Base-by-base conservation (phyloP, 2,329 filamentous ascomycete species). In the Boeremia exigua region DNA sequence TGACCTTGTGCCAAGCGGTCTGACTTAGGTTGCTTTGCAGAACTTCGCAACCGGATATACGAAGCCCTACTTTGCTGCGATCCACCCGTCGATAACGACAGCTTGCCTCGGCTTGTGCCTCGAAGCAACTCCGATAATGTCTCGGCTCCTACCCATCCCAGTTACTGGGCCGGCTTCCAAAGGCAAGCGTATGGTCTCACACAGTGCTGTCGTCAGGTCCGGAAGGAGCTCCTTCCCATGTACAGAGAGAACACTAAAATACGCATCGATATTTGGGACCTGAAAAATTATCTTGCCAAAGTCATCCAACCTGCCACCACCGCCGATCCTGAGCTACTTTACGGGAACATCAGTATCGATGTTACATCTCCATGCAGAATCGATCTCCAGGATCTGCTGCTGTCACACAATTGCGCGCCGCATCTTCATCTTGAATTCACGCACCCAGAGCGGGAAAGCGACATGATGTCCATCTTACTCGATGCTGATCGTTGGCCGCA, bases 271-370 rank as follows among this genome's bases (percentile, higher is more conserved):
- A 37, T 47, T 15, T 8, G 14, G 3, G 32, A 47, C n/a, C 19
- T 47, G 8, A 19, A 34, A 6, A 1, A 29, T 17, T 47, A 47
- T 23, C 11, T 47, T 8, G 14, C n/a, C 25, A 23, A 47, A 2
- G 44, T 37, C 12, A 37, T 47, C 6, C 33, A 28, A 9, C 11
- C 1, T 11, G 12, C 5, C 9, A 15, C 12, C n/a, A 19, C 9
- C 4, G 19, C 19, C 5, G 44, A 38, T 29, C 19, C 14, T 7
- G 5, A 23, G 9, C 32, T 19, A 1, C 32, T 34, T 14, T 28
- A 29, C n/a, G 44, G 44, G 4, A 37, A 47, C 12, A 47, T 47
- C 23, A 47, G 44, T 9, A 47, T 47, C 25, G 44, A 47, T n/a
- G 15, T 47, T 25, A 23, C 7, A 5, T 3, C 15, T 9, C 9